Evolutionary conservation across 108 stramenopile genomes (phyloP), one percentile per base, ranked within the genome.

Genomic region (Nitzschia sp.): DNA sequence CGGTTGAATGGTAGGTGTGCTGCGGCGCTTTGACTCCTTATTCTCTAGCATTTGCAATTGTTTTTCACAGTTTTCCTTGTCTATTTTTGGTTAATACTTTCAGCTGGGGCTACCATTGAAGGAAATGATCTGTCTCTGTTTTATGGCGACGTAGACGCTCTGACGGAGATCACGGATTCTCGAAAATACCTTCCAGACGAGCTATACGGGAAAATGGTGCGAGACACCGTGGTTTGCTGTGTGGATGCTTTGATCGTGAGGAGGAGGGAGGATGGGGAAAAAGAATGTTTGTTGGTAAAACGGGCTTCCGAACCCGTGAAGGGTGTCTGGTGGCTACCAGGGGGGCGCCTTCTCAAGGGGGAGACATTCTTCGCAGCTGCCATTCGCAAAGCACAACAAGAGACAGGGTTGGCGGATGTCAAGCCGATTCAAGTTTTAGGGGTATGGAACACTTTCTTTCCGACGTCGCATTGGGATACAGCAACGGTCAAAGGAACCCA

Each of bases 311-410:
- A 90, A 42, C 88, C 88, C 8, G 79, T 66, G 64, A 84, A 84
- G 53, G 88, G 83, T n/a, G 64, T 84, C 2, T 90, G 85, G 85
- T 90, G 88, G 88, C 74, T 76, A 49, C 88, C 88, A n/a, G 88
- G 88, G 28, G 88, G 88, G 13, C 64, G 88, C 8, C 61, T 90
- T 54, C 76, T 86, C 63, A 85, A 85, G 66, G 88, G 88, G 21
- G 88, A 90, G 74, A 86, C 85, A 11, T 90, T 90, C 46, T 90
- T 90, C 68, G 83, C 69, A 15, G 85, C 83, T 23, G 88, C 88
- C 0, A 28, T 55, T 3, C 75, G 88, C 36, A 90, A 90, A 77
- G 73, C 82, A 1, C 67, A 60, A 24, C 80, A 90, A 58, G 88
- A 86, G 60, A 84, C 88, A 23, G 88, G 88, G 8, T 54, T 89